phyloP scores from a whole-genome alignment of 2,329 filamentous ascomycete genomes.

The Pseudonectria foliicola region DNA sequence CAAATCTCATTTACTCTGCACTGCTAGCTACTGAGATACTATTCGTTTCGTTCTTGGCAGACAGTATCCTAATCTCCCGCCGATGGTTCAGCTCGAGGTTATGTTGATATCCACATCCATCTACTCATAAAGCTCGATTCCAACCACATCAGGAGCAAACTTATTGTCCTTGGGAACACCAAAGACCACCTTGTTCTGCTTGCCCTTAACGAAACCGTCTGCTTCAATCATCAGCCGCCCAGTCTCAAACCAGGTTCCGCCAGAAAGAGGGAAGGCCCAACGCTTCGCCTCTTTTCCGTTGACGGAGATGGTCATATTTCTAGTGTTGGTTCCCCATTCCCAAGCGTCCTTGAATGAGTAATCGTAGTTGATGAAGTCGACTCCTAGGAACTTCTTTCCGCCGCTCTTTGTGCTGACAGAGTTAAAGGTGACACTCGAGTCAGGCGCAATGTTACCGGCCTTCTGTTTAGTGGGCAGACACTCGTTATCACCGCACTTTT shows the following conservation, averaged over 20 bases:
- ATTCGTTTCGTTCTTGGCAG: too few species aligned
- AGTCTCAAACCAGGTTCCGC: constrained; percentile 43
- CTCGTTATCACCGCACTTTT: constrained; percentile 28
- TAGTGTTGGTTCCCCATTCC: constrained; percentile 38
- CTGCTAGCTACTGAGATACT: too few species aligned
- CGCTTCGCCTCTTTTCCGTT: constrained; percentile 35
- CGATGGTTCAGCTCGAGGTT: too few species aligned
- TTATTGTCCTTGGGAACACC: constrained; percentile 16
- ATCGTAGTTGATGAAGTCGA: constrained; percentile 48
- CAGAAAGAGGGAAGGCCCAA: constrained; percentile 43
- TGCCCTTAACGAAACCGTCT: constrained; percentile 37
- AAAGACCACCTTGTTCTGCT: constrained; percentile 31
- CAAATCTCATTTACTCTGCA: too few species aligned
- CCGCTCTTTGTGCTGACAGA: constrained; percentile 21
- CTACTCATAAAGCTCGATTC: constrained; percentile 27
- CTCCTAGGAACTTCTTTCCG: constrained; percentile 33
- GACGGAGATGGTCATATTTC: constrained; percentile 43
- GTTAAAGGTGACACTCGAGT: constrained; percentile 30
- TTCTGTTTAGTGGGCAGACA: constrained; percentile 38
- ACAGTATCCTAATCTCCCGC: too few species aligned
- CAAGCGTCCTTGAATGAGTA: constrained; percentile 36
- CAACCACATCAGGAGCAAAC: constrained; percentile 37
- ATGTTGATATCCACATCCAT: too few species aligned
- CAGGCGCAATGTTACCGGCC: constrained; percentile 29
- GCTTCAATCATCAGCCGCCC: constrained; percentile 37